Base-by-base conservation (phyloP, 1,284 basidiomycete genomes). In the Jaminaea rosea region DNA sequence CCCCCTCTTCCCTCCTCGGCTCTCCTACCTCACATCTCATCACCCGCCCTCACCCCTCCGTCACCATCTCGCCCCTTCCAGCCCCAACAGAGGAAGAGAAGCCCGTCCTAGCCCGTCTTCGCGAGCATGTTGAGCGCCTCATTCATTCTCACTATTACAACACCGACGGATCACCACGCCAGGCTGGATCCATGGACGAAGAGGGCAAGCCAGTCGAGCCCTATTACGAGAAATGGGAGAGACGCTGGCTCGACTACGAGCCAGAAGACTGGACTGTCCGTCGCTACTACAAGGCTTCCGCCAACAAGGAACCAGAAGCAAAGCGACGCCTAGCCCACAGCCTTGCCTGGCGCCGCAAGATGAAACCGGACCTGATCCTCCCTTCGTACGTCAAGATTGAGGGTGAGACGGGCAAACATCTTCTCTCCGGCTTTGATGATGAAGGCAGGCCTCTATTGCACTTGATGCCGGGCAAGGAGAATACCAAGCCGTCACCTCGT, bases 341-440 rank as follows among this genome's bases (percentile, higher is more conserved):
- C 15, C 55, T 73, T 24, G 54, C 63, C 17, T 73, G 71, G 71
- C 57, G 71, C 10, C 59, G 71, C 24, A 52, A 58, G 7, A 72
- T 62, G 52, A 52, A 57, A 36, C 71, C 71, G 2, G 71, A 73
- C 28, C 31, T 69, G 39, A 72, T 73, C 55, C 26, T 63, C 1
- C 71, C 71, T 2, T 56, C 54, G 26, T 58, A 60, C 24, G 60
- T 73, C 4, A 50, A 62, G 1, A 44, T 48, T 9, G 71, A 73
- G 44, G 67, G 55, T 13, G 59, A 63, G 31, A 66, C 67, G 0
- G 71, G 71, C 27, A 73, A 73, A 46, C 66, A 67, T 44, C 46
- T 72, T 26, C 50, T 72, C 27, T 52, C 52, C n/a, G 71, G 69
- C 24, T 73, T 69, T 46, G 71, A 73, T 48, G 52, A 54, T 21